Percentiles rank a stretch among this genome's conserved stretches.
phyloP scores from a whole-genome alignment of 148 eudicot genomes.

The Polygonum maritimum region DNA sequence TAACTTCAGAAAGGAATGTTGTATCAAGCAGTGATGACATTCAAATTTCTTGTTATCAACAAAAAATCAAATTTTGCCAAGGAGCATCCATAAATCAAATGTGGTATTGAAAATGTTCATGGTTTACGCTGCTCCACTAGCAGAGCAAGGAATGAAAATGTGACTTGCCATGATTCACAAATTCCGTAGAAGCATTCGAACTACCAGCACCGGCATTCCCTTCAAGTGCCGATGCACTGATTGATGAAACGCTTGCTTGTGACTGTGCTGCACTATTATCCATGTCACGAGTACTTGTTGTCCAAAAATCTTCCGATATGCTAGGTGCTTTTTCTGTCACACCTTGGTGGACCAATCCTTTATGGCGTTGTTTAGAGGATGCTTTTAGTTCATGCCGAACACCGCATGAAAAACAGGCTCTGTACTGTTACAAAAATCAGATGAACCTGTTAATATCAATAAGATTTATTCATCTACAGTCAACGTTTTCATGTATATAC shows the following conservation, averaged over 20 bases:
- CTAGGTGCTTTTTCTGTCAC: constrained; percentile 20
- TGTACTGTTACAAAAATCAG: constrained; percentile 76
- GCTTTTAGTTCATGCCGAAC: constrained; percentile 25
- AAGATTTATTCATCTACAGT: not conserved
- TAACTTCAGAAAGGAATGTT: not conserved
- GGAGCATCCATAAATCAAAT: not conserved
- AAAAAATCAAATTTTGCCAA: not conserved
- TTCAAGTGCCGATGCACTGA: constrained; percentile 39
- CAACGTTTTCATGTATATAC: not conserved
- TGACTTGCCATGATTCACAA: constrained; percentile 67
- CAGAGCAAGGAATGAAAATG: not conserved
- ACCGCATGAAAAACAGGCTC: constrained; percentile 65
- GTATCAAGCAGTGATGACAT: not conserved
- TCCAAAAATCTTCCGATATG: constrained; percentile 50
- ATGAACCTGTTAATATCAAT: not conserved
- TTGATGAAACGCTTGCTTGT: constrained; percentile 59
- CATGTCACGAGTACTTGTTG: constrained; percentile 56
- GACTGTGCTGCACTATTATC: constrained; percentile 54
- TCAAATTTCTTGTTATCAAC: not conserved
- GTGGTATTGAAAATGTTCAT: not conserved
- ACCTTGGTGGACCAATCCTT: constrained; percentile 21
- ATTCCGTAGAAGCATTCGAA: constrained; percentile 48
- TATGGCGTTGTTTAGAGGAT: constrained; percentile 26
- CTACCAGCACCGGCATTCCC: constrained; percentile 34
- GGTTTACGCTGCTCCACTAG: not conserved